Conservation (phyloP, 2,329 filamentous ascomycete species). For the Cordyceps pruinosa region DNA sequence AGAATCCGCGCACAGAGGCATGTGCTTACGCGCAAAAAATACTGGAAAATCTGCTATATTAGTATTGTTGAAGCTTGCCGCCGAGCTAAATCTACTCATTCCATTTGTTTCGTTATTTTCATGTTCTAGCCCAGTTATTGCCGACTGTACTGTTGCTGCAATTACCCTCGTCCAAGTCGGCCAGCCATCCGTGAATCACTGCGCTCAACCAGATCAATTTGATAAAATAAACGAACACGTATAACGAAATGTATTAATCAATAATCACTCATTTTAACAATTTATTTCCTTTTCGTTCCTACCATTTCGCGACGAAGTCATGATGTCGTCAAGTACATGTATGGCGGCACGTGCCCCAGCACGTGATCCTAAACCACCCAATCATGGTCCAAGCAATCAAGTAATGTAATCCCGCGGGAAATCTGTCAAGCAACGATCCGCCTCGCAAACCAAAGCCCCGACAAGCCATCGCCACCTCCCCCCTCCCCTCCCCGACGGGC, state of each 20-base stretch:
- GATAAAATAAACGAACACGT: neutral
- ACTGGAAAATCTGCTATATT: too few relatives aligned
- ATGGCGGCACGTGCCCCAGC: slow-evolving; percentile 23
- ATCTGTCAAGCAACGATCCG: slow-evolving; percentile 17
- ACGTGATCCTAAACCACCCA: slow-evolving; percentile 23
- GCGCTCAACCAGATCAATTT: too few relatives aligned
- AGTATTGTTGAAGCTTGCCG: too few relatives aligned
- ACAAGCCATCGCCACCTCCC: neutral
- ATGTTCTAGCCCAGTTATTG: neutral
- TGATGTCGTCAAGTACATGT: neutral
- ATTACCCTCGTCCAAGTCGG: too few relatives aligned
- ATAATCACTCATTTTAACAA: too few relatives aligned
- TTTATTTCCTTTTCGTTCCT: neutral
- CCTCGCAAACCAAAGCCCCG: slow-evolving; percentile 9
- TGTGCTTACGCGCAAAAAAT: too few relatives aligned
- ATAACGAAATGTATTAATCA: neutral
- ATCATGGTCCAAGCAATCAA: slow-evolving; percentile 31
- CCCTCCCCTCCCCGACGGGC: neutral
- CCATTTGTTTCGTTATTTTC: neutral
- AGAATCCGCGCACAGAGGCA: too few relatives aligned
- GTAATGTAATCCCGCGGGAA: slow-evolving; percentile 35
- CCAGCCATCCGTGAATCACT: too few relatives aligned
- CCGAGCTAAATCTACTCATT: too few relatives aligned
- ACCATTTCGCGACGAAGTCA: neutral
- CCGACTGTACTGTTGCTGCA: too few relatives aligned